A percentile compares a stretch with the other conserved stretches of the same genome.
These are phyloP conservation scores for Starmerella floris DNA, from an alignment of 805 yeast genomes.

Conservation along the genomic window DNA sequence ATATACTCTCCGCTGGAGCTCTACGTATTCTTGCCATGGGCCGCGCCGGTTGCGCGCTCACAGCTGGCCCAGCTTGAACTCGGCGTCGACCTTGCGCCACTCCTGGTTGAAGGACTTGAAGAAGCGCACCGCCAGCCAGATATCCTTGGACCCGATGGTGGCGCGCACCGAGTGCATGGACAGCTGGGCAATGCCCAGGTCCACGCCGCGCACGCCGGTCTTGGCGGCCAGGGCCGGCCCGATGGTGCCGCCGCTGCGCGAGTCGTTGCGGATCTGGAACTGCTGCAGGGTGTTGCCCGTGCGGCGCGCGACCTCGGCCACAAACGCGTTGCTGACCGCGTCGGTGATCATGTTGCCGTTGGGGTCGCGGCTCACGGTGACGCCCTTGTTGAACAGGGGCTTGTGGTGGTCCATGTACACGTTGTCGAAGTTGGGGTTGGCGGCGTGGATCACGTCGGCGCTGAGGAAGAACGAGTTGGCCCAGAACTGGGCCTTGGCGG, in stretches of 20 bases:
- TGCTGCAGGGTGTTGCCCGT: conserved; percentile 57
- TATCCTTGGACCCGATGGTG: conserved; percentile 62
- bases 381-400: conserved; percentile 67
- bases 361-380: conserved; percentile 58
- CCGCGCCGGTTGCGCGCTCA: no score
- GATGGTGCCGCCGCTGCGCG: conserved; percentile 79
- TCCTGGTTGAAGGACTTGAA: conserved; percentile 54
- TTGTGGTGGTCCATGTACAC: conserved; percentile 66
- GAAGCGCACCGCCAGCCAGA: conserved; percentile 59
- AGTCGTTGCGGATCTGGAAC: conserved; percentile 76
- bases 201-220: conserved; percentile 44
- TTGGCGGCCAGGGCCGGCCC: conserved; percentile 43
- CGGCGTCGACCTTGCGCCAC: conserved; percentile 44
- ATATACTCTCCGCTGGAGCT: no score
- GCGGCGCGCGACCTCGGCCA: conserved; percentile 52
- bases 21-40: no score
- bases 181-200: conserved; percentile 69
- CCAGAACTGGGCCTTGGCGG: conserved; percentile 33
- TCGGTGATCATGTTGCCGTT: conserved; percentile 80
- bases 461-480: conserved; percentile 71
- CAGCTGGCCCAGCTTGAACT: conserved; percentile 24
- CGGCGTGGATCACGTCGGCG: conserved; percentile 73
- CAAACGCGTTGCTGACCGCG: conserved; percentile 53
- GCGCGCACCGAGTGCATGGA: conserved; percentile 84
- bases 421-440: conserved; percentile 50